Base-by-base conservation (phyloP, 768 basidiomycete species). In the Lyophyllum decastes region DNA sequence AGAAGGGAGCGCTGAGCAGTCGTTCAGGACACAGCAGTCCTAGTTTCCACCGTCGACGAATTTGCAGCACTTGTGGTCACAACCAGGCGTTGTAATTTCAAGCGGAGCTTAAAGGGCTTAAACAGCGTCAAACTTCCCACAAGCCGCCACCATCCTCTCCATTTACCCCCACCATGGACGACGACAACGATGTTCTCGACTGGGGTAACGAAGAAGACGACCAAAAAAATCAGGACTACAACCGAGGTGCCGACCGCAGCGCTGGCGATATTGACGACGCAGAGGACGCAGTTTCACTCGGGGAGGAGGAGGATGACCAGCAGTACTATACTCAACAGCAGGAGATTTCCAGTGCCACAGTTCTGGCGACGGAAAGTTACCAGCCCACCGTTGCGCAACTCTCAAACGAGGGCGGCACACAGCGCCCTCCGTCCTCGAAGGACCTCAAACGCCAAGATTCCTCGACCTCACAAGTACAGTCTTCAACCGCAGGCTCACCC, bases 171-270 rank as follows among this genome's bases (percentile, higher is more conserved):
- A 64, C 55, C 61, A 87, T 89, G 85, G 84, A 82, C 61, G 86
- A 88, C 66, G 89, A 90, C 52, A 76, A 72, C 26, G 89, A 91
- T 66, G 72, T 82, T 25, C 76, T 91, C 40, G 90, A 92, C 73
- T 92, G 90, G 90, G 77, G 72, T 43, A 74, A 76, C 64, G 79
- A 78, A 59, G 78, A 78, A 52, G 78, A 80, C 51, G 79, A 79
- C 52, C 64, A 60, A 45, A 68, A 66, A 40, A 59, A 64, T n/a
- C 70, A 68, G 24, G 69, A 66, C 16, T 25, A 58, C 7, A 52
- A 21, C 48, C 62, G 62, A 55, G 61, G 68, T 63, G 64, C 56
- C 40, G 57, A 63, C 16, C 19, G 55, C 54, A 45, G 25, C 35
- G 49, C 58, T 11, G 78, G 81, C 59, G 79, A 80, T 61, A 76